Evolutionary conservation across 2,329 filamentous ascomycete genomes (phyloP).

Genomic region (Fusarium domesticum): DNA sequence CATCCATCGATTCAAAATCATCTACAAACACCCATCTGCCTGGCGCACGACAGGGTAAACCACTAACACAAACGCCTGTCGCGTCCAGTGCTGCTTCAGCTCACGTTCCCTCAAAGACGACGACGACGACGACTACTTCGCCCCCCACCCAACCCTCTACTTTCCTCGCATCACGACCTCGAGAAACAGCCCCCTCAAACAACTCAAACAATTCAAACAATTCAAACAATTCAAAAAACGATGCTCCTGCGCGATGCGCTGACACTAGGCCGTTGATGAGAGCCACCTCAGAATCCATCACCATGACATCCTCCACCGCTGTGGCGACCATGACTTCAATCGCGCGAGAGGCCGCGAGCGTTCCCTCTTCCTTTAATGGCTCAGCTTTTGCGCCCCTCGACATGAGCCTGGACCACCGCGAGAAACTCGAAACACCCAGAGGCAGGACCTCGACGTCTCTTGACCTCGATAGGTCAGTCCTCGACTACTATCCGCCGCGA

Average conservation of each 20-base stretch:
- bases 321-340: conserved; percentile 33
- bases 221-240: background rate
- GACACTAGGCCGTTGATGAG: conserved; percentile 40
- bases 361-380: conserved; percentile 34
- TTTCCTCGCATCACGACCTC: conserved; percentile 12
- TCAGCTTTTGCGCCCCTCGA: conserved; percentile 35
- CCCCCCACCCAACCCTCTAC: conserved; percentile 1
- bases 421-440: conserved; percentile 31
- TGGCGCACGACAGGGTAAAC: conserved; percentile 7
- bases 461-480: conserved; percentile 32
- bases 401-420: conserved; percentile 36
- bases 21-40: background rate
- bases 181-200: conserved; percentile 15
- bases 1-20: background rate
- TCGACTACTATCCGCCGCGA: conserved; percentile 26
- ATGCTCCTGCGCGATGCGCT: conserved; percentile 37
- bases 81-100: conserved; percentile 10
- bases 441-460: conserved; percentile 34
- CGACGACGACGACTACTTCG: conserved; percentile 3
- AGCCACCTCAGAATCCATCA: conserved; percentile 31
- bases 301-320: conserved; percentile 34
- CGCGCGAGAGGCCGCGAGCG: conserved; percentile 30
- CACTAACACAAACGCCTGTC: conserved; percentile 33
- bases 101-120: background rate
- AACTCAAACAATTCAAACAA: conserved; percentile 18